Base-by-base conservation (phyloP, 148 eudicot genomes). In the Amaranthus palmeri region DNA sequence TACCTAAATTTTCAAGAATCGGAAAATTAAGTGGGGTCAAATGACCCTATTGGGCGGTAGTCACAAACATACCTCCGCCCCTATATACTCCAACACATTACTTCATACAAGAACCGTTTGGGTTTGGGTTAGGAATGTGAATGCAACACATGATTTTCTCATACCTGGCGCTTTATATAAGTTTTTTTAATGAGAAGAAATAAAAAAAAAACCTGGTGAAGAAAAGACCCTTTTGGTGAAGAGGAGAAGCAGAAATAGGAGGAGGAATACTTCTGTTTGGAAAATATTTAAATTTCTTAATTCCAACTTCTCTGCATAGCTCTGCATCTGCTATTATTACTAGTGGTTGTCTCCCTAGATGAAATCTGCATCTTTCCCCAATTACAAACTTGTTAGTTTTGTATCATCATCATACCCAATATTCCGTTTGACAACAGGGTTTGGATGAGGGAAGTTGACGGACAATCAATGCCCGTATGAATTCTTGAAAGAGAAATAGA, bases 181-280 rank as follows among this genome's bases (percentile, higher is more conserved):
- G 36, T 25, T 25, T n/a, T n/a, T n/a, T n/a, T n/a, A n/a, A n/a
- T 12, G 0, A 62, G 50, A 11, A 0, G 41, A 61, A 0, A n/a
- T 74, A n/a, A n/a, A n/a, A n/a, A n/a, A n/a, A n/a, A n/a, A n/a
- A 93, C 98, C 89, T 95, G 69, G 88, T 84, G 81, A 88, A 91
- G 82, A 95, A 89, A 17, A 95, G 90, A 54, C 97, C 97, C 61
- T 88, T 95, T 53, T 86, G 88, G 71, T 95, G 98, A 79, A 95
- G 93, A 3, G 93, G 89, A 13, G 98, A 91, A 64, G 90, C 87
- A 61, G 90, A 85, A 68, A 95, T 89, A 43, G 98, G 96, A 66
- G 97, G 88, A 11, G 98, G 98, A 62, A 95, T 83, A 79, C 97
- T 95, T 84, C 98, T 85, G 72, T 95, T 91, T 13, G 90, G 80